Evolutionary conservation across 1,139 yeast species (phyloP), one percentile per base, ranked within the genome.

Genomic region (Taphrina communis): DNA sequence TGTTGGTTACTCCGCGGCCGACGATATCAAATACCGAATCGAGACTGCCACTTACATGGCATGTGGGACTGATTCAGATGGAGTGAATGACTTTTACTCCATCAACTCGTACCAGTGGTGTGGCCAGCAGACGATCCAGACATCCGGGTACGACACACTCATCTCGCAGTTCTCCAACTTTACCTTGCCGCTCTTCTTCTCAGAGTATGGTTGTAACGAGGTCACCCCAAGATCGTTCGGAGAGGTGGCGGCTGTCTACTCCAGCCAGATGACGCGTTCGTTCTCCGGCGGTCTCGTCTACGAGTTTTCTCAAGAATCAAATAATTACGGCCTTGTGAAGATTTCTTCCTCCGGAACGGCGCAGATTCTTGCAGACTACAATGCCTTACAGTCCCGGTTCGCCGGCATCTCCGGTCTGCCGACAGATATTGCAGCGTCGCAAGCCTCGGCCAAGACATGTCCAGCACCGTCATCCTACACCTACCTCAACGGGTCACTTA

Each of bases 61-160:
- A 71, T 93, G 97, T 79, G 85, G 85, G 35, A 79, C 78, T 44
- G 82, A 82, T 42, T 89, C 86, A 65, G 84, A 82, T 35, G 65
- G 70, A 38, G 42, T 39, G 68, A 65, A 96, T 19, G 97, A 92
- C 77, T 92, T 92, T 80, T 90, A 90, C 76, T 97, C 97, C 68
- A 85, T 93, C 75, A 92, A 93, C 82, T 88, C 94, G 74, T 92
- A 92, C 79, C 91, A 89, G 78, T 81, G 97, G 97, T 92, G 97
- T 79, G 89, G 93, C 63, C 77, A 84, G 21, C 84, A 85, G 52
- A 82, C 84, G 69, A 90, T 88, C 84, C 74, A 80, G 65, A 76
- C 86, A 2, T 88, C 96, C 21, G 97, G 97, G 41, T 92, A 89
- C 78, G 83, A 81, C 69, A 80, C 77, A 61, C 81, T 87, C 75